phyloP scores from a whole-genome alignment of 257 asterid genomes.

The Capsicum baccatum region DNA sequence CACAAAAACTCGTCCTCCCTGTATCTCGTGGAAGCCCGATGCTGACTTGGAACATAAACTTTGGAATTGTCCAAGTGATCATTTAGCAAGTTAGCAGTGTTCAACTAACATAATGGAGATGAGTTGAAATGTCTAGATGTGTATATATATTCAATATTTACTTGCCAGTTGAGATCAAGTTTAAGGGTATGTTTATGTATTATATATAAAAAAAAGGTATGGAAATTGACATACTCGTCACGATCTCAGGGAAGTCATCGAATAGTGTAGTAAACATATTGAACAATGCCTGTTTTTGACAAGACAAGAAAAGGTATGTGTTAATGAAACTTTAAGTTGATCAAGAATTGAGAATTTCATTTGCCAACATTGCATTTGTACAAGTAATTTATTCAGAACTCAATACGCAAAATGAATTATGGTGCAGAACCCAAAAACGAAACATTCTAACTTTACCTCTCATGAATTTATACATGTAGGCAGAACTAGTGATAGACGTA shows the following conservation, averaged over 20 bases:
- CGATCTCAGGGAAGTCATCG: slow-evolving; percentile 65
- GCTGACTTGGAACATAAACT: no score
- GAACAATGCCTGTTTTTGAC: slow-evolving; percentile 50
- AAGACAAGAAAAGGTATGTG: background rate
- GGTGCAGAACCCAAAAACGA: no score
- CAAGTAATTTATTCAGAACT: background rate
- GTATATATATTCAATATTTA: no score
- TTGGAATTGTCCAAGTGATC: no score
- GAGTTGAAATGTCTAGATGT: no score
- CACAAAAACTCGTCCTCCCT: no score
- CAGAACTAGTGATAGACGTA: slow-evolving; percentile 44
- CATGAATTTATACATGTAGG: background rate
- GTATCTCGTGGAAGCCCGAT: no score
- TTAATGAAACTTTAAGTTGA: background rate
- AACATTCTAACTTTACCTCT: no score
- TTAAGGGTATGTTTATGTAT: no score
- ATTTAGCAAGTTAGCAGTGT: no score
- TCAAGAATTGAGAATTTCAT: background rate
- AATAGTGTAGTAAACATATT: slow-evolving; percentile 55
- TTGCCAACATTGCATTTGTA: background rate
- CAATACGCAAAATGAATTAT: background rate
- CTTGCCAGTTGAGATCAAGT: no score
- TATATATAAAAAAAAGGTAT: background rate
- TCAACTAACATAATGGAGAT: no score
- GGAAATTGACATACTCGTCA: slow-evolving; percentile 53